Evolutionary conservation across 2,329 filamentous ascomycete genomes (phyloP), one percentile per base, ranked within the genome.

Genomic region (Lachnellula suecica): DNA sequence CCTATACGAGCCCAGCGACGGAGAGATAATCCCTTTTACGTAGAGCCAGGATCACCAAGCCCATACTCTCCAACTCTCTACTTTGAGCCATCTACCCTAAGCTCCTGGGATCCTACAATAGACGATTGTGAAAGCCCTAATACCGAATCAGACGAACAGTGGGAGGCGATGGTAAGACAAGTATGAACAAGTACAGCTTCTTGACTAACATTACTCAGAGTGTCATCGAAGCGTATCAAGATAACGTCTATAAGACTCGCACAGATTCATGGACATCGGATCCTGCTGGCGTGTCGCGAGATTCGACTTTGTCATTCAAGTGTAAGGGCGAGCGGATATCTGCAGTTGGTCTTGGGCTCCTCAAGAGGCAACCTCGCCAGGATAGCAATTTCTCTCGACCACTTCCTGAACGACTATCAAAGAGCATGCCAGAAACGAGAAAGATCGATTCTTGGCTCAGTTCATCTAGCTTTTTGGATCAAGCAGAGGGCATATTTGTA

Each of bases 301-400:
- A 49, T 37, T 66, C 64, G 1, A 56, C 48, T 1, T 34, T 66
- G 8, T 66, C 64, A 2, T 64, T 66, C 35, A 52, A 65, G 52
- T 66, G 64, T n/a, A 38, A 49, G 10, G 59, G 58, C 2, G 53
- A 61, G 24, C 13, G 24, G 13, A n/a, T n/a, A n/a, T 19, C 44
- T 2, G 52, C 41, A 44, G 29, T 40, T 23, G 43, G 61, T n/a
- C 57, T 63, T 22, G 51, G 53, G 11, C 51, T 54, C 8, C 60
- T 57, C 58, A 43, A 57, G 29, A 47, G 48, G n/a, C 59, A 41
- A 34, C 49, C 54, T 5, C n/a, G 42, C 34, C 15, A 27, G 23
- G 11, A 29, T 38, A 2, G 24, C 47, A 23, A 44, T 24, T 35
- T 34, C 56, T 3, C 55, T 49, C 2, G 24, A 52, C n/a, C 19